These are phyloP conservation scores for Gypsophila paniculata DNA, from an alignment of 179 eudicot species.

Conservation along the genomic window DNA sequence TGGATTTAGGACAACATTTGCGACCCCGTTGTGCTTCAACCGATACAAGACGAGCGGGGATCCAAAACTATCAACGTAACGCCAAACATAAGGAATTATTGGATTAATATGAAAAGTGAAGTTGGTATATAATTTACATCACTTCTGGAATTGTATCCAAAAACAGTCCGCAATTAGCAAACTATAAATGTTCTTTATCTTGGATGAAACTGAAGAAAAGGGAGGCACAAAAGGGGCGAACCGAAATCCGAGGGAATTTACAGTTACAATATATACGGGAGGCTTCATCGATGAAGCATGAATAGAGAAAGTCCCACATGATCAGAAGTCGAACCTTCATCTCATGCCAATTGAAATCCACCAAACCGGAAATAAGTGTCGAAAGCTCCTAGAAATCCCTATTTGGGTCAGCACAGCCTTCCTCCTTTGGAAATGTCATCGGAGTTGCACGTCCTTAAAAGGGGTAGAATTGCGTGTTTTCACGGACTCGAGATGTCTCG, in stretches of 20 bases:
- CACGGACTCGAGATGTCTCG: background rate
- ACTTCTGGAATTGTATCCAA: background rate
- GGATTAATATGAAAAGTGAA: slow-evolving; percentile 18
- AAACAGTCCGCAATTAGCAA: slow-evolving; percentile 8
- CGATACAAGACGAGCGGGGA: background rate
- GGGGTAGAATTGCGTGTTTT: slow-evolving; percentile 10
- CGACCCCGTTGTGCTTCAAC: too few relatives aligned
- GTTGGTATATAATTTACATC: slow-evolving; percentile 21
- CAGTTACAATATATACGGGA: slow-evolving; percentile 21
- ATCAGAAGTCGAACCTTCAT: slow-evolving; percentile 17
- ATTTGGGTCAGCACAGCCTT: slow-evolving; percentile 21
- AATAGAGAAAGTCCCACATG: slow-evolving; percentile 18
- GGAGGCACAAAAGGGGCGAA: background rate
- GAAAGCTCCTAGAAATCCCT: slow-evolving; percentile 16
- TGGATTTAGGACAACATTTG: too few relatives aligned
- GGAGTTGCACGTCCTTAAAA: slow-evolving; percentile 15
- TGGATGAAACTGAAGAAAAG: background rate
- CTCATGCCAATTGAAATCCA: slow-evolving; percentile 15
- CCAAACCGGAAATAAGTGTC: background rate
- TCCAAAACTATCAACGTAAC: background rate
- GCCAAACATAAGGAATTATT: background rate
- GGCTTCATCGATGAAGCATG: slow-evolving; percentile 20
- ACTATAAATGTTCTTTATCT: slow-evolving; percentile 1
- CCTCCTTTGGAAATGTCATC: background rate
- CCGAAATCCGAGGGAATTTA: slow-evolving; percentile 20